phyloP scores from a whole-genome alignment of 163 green algal genomes.

The Volvox carteri region DNA sequence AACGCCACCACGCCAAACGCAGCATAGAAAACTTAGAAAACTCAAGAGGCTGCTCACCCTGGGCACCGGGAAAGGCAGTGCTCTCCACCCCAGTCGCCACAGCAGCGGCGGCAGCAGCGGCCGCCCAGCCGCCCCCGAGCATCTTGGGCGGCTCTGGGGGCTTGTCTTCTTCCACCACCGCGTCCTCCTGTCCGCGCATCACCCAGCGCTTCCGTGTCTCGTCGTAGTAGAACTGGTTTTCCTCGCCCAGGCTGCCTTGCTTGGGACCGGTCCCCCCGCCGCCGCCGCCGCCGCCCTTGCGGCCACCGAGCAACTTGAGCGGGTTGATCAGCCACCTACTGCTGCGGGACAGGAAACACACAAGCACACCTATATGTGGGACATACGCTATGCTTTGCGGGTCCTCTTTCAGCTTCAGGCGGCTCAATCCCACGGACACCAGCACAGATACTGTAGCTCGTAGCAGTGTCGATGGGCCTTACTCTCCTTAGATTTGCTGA shows the following conservation, averaged over 20 bases:
- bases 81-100: neutral
- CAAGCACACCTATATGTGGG: too few species aligned
- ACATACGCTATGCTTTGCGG: too few species aligned
- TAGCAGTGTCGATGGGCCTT: too few species aligned
- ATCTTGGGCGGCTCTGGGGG: slow-evolving; percentile 44
- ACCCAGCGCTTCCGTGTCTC: slow-evolving; percentile 72
- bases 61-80: too few species aligned
- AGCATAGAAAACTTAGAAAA: too few species aligned
- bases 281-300: neutral
- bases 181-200: slow-evolving; percentile 63
- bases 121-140: neutral
- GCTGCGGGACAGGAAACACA: neutral
- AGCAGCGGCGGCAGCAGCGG: neutral
- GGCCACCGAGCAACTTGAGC: slow-evolving; percentile 29
- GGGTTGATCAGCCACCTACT: slow-evolving; percentile 46
- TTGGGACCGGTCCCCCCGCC: neutral
- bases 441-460: too few species aligned
- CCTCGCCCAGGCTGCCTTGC: slow-evolving; percentile 63
- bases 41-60: too few species aligned
- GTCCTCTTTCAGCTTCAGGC: too few species aligned
- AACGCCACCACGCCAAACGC: too few species aligned
- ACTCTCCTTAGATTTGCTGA: too few species aligned
- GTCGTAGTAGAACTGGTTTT: slow-evolving; percentile 82
- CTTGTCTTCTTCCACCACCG: slow-evolving; percentile 5
- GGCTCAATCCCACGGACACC: too few species aligned